Evolutionary conservation across 2,329 filamentous ascomycete genomes (phyloP).

Genomic region (Colletotrichum sojae): DNA sequence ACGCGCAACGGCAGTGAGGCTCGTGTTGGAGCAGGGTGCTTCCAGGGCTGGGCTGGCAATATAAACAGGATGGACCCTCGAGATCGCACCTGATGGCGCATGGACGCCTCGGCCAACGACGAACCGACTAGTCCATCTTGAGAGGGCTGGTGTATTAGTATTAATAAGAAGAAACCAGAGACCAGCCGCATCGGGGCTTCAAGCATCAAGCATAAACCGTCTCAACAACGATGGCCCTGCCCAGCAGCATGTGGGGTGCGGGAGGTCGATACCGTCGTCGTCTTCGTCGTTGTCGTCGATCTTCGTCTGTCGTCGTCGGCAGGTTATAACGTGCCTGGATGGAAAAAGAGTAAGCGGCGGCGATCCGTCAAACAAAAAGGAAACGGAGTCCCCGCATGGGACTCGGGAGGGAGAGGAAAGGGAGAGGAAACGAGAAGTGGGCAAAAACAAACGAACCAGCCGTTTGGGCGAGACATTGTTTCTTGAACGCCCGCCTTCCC

Average conservation of each 20-base stretch:
- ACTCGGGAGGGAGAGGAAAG: not conserved
- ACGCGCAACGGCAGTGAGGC: slow-evolving; percentile 22
- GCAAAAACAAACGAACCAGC: slow-evolving; percentile 16
- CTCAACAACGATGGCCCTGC: slow-evolving; percentile 28
- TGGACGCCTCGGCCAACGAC: slow-evolving; percentile 22
- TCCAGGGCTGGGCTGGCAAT: slow-evolving; percentile 19
- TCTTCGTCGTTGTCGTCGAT: not conserved
- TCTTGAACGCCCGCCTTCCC: slow-evolving; percentile 31
- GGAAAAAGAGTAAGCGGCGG: not conserved
- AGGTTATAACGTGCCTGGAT: slow-evolving; percentile 21
- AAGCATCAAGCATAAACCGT: slow-evolving; percentile 20
- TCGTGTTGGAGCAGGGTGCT: slow-evolving; percentile 27
- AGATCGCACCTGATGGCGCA: slow-evolving; percentile 22
- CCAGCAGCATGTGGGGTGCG: not conserved
- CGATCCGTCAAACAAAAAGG: slow-evolving; percentile 7
- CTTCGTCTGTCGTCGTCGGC: slow-evolving; percentile 9
- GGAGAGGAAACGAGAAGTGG: not conserved
- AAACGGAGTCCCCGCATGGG: slow-evolving; percentile 19
- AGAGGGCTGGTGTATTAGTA: not conserved
- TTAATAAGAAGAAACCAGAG: slow-evolving; percentile 6
- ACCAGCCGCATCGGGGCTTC: slow-evolving; percentile 18
- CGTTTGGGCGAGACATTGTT: slow-evolving; percentile 38
- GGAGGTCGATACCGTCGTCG: not conserved
- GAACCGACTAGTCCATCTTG: slow-evolving; percentile 21
- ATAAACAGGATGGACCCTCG: slow-evolving; percentile 25